These are phyloP conservation scores for Spironucleus salmonicida DNA, from an alignment of 208 protist genomes.

Conservation along the genomic window DNA sequence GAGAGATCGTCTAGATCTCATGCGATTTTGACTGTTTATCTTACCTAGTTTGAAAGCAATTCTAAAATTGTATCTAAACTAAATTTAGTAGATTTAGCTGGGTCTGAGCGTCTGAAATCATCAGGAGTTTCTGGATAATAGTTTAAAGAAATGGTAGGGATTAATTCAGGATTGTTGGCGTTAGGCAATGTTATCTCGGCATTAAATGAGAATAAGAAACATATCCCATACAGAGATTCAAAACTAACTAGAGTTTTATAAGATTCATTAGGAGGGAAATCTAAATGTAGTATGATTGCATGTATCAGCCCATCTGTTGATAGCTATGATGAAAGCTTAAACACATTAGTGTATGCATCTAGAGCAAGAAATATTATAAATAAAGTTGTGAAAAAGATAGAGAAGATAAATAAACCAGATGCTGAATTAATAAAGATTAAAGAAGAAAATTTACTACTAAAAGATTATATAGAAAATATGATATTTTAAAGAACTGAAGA, in stretches of 20 bases:
- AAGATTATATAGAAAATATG: no score
- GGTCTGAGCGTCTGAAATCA: slow-evolving; percentile 26
- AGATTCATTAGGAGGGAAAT: slow-evolving; percentile 63
- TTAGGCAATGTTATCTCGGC: slow-evolving; percentile 35
- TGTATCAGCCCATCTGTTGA: slow-evolving; percentile 50
- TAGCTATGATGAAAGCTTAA: background rate
- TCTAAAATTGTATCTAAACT: slow-evolving; percentile 15
- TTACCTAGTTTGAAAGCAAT: background rate
- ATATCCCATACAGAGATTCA: slow-evolving; percentile 58
- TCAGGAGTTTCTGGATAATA: slow-evolving; percentile 13
- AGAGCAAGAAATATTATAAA: slow-evolving; percentile 23
- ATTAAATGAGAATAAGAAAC: slow-evolving; percentile 16
- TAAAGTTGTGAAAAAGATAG: no score
- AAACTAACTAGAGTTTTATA: slow-evolving; percentile 74
- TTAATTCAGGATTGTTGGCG: slow-evolving; percentile 19
- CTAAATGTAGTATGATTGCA: slow-evolving; percentile 56
- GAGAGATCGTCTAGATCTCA: slow-evolving; percentile 26
- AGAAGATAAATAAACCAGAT: no score
- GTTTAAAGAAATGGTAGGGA: slow-evolving; percentile 8
- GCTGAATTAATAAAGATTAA: no score
- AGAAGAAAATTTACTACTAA: no score
- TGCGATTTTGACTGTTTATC: slow-evolving; percentile 6
- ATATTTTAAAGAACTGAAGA: no score
- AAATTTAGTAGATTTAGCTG: slow-evolving; percentile 40
- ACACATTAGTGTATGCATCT: slow-evolving; percentile 1